Percentiles rank a stretch among this genome's conserved stretches.
Conservation (phyloP, 352 stramenopile species). For the Globisporangium spiculum region DNA sequence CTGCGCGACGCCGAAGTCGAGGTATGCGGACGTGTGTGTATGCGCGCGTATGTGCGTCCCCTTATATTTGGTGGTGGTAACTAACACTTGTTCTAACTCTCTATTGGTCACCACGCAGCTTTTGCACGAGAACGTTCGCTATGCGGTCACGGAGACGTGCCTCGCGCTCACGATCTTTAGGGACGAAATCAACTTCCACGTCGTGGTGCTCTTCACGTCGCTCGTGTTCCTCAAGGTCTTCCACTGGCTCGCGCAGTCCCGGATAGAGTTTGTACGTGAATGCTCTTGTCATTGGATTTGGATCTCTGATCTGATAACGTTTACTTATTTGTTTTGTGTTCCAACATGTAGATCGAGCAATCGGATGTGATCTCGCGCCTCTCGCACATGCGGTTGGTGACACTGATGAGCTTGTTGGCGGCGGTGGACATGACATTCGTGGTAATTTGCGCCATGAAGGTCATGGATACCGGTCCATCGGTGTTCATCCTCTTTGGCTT, state of each 20-base stretch:
- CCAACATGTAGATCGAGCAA: conserved; percentile 74
- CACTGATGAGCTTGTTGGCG: conserved; percentile 87
- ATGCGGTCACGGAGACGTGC: conserved; percentile 98
- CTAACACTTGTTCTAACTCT: not conserved
- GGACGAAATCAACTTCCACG: conserved; percentile 94
- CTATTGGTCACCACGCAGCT: conserved; percentile 47
- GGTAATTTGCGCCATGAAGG: conserved; percentile 77
- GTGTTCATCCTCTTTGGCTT: conserved; percentile 97
- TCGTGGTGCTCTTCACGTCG: conserved; percentile 93
- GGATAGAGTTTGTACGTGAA: conserved; percentile 83
- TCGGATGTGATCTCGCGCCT: conserved; percentile 74
- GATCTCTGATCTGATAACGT: not conserved
- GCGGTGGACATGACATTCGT: conserved; percentile 89
- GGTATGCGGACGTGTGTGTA: conserved; percentile 24
- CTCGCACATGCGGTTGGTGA: conserved; percentile 84
- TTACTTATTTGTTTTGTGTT: conserved; percentile 3
- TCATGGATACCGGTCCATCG: conserved; percentile 81
- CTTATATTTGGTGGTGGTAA: not conserved
- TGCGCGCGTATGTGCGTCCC: too few species aligned
- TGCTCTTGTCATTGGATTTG: not conserved
- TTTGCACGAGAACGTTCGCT: conserved; percentile 95
- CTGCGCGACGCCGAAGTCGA: conserved; percentile 84
- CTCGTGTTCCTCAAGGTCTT: conserved; percentile 96
- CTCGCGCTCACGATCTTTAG: conserved; percentile 99
- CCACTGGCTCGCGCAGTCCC: conserved; percentile 88